A percentile compares a stretch with the other conserved stretches of the same genome.
phyloP scores from a whole-genome alignment of 345 rosid species.

The Jatropha curcas region DNA sequence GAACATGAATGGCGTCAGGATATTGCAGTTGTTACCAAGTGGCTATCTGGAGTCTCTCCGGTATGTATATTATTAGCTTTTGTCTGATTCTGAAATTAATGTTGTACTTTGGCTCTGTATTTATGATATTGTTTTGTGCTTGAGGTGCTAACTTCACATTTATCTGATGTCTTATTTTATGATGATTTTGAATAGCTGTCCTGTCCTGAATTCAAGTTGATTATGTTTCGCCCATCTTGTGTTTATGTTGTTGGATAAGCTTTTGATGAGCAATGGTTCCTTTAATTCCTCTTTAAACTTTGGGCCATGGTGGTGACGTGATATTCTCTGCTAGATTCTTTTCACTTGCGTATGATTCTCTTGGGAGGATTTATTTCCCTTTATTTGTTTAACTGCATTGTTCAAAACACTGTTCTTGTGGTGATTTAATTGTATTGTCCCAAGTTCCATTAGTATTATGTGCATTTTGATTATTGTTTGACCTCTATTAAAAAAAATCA shows the following conservation, averaged over 20 bases:
- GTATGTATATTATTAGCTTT: slow-evolving; percentile 42
- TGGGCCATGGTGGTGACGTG: background rate
- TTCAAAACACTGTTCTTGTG: background rate
- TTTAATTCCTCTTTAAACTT: background rate
- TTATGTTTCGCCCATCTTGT: too few species aligned
- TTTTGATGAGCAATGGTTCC: background rate
- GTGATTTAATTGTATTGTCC: slow-evolving; percentile 1
- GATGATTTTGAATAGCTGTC: too few species aligned
- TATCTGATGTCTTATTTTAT: background rate
- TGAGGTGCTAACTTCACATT: background rate
- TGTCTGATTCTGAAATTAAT: background rate
- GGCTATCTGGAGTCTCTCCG: slow-evolving; percentile 92
- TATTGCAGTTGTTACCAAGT: slow-evolving; percentile 94
- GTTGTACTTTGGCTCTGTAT: background rate
- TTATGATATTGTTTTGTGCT: background rate
- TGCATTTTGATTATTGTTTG: slow-evolving; percentile 23
- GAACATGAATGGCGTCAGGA: slow-evolving; percentile 99
- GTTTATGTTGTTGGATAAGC: background rate
- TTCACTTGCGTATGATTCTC: background rate
- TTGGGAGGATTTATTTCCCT: background rate
- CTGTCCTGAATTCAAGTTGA: too few species aligned
- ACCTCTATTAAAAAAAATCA: slow-evolving; percentile 46
- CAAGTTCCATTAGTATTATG: slow-evolving; percentile 12
- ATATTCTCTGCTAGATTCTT: background rate
- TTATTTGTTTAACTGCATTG: background rate